Percentiles rank a stretch among this genome's conserved stretches.
Evolutionary conservation across 2,329 filamentous ascomycete genomes (phyloP).

Genomic region (Fusarium sp.): DNA sequence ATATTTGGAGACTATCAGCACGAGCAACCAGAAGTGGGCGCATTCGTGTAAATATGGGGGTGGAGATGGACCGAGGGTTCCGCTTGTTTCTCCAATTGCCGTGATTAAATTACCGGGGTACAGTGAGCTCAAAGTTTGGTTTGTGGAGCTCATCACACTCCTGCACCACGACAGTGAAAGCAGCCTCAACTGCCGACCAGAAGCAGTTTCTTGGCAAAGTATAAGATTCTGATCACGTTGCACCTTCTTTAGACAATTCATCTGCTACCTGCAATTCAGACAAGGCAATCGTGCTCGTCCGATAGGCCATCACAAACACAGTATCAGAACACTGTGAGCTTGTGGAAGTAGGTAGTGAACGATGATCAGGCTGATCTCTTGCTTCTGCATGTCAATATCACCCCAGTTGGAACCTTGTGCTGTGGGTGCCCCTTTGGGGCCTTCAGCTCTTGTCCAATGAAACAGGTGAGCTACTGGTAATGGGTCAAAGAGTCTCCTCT

Average conservation of each 20-base stretch:
- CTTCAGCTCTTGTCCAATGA: conserved; percentile 1
- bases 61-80: conserved; percentile 21
- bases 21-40: conserved; percentile 8
- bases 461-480: not conserved
- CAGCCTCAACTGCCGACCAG: conserved; percentile 6
- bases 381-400: conserved; percentile 7
- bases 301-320: conserved; percentile 3
- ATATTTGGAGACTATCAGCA: not conserved
- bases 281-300: not conserved
- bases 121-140: not conserved
- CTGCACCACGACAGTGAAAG: not conserved
- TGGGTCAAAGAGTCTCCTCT: not conserved
- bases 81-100: conserved; percentile 26
- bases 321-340: conserved; percentile 8
- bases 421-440: not conserved
- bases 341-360: not conserved
- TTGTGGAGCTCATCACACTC: not conserved
- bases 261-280: not conserved
- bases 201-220: not conserved
- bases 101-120: conserved; percentile 23
- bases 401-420: not conserved
- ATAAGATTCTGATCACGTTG: not conserved
- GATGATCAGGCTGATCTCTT: conserved; percentile 22
- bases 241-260: not conserved
- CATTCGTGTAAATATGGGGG: conserved; percentile 21